Evolutionary conservation across 2,329 filamentous ascomycete species (phyloP).

Genomic region (Fusarium haematococcum): DNA sequence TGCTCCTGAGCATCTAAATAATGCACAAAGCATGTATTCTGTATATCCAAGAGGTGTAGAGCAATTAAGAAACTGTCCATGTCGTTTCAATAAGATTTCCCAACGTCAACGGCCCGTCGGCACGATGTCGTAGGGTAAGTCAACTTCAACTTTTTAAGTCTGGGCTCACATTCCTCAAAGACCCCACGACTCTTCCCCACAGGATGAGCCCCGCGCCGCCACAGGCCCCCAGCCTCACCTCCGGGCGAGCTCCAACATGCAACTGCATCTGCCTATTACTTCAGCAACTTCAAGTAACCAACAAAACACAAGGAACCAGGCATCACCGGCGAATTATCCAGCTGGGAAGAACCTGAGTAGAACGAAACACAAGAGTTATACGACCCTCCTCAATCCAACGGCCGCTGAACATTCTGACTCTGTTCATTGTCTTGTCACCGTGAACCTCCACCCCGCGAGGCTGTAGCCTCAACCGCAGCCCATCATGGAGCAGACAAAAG

Average conservation of each 20-base stretch:
- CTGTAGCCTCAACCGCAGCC: constrained; percentile 37
- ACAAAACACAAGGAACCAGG: not conserved
- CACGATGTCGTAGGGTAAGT: constrained; percentile 20
- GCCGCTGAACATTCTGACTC: constrained; percentile 4
- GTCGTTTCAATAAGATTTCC: not conserved
- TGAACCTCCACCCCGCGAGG: constrained; percentile 29
- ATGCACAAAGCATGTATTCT: not conserved
- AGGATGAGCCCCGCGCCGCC: constrained; percentile 39
- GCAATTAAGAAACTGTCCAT: not conserved
- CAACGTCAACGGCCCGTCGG: not conserved
- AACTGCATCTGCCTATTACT: constrained; percentile 22
- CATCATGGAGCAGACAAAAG: constrained; percentile 79
- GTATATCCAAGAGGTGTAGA: not conserved
- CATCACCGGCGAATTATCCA: not conserved
- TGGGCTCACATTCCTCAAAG: not conserved
- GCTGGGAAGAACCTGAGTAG: not conserved
- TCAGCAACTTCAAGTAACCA: constrained; percentile 1
- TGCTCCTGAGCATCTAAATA: not conserved
- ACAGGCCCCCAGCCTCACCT: constrained; percentile 44
- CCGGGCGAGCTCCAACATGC: constrained; percentile 14
- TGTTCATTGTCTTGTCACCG: constrained; percentile 8
- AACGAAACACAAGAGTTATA: not conserved
- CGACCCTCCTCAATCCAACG: not conserved
- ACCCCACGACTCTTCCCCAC: constrained; percentile 20
- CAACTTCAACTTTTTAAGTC: not conserved